Base-by-base conservation (phyloP, 2,329 filamentous ascomycete species). In the Fusarium humuli region DNA sequence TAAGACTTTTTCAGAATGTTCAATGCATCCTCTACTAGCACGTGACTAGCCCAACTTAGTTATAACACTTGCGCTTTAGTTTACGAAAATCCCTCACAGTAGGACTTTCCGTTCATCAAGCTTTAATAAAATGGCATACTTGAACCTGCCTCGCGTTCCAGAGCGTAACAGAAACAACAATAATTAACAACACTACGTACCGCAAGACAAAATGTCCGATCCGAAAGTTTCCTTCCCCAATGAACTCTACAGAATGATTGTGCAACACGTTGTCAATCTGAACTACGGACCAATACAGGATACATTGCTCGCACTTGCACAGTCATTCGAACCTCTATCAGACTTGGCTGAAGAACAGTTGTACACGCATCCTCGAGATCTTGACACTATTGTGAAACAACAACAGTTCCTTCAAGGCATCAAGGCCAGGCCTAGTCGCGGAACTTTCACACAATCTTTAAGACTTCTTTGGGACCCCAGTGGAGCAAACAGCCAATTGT, bases 401-500 rank as follows among this genome's bases (percentile, higher is more conserved):
- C 27, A 30, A 46, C 20, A 20, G 13, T 65, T 63, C 6, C n/a
- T 63, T 14, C 57, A 22, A 16, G 63, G 45, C 7, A 14, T 65
- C 3, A 48, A 4, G 11, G 12, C 62, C 3, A 32, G 45, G 6
- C 27, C 61, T 25, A 5, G 2, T 2, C 61, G 45, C 5, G 50
- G 14, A 3, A 22, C 9, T 3, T 40, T 34, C 5, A 27, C 62
- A 7, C 41, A 29, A 2, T 62, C 57, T 1, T 32, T 63, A 5
- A 4, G 20, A 27, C 14, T 57, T 4, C 3, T 57, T 5, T 57
- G 59, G 50, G 13, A 34, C 6, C 1, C 7, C 10, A 11, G 12
- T 4, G 32, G 22, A 7, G 16, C 32, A 27, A 52, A 50, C 11
- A 14, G 34, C 22, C 9, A 52, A 10, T 12, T 57, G 1, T 7